Conservation (phyloP, 176 grass and related monocot genomes). For the Microstegium vimineum region DNA sequence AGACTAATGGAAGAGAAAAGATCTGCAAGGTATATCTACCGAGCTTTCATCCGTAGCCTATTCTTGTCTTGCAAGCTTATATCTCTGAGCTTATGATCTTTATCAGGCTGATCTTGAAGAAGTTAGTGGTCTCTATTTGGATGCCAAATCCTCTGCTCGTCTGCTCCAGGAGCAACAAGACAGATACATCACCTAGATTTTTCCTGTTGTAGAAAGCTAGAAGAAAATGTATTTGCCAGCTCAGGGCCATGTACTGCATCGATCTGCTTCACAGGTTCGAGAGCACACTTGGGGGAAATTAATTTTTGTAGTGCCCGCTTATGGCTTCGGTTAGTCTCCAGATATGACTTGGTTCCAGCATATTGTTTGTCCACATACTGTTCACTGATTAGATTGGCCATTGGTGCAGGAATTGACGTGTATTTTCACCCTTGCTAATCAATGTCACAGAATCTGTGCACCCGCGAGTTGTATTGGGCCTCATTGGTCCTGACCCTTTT, state of each 20-base stretch:
- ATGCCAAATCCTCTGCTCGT: constrained; percentile 78
- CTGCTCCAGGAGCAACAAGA: constrained; percentile 93
- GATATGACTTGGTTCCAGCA: constrained; percentile 4
- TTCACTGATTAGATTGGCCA: constrained; percentile 15
- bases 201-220: neutral
- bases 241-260: neutral
- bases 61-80: constrained; percentile 1
- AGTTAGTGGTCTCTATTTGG: constrained; percentile 64
- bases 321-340: neutral
- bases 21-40: constrained; percentile 69
- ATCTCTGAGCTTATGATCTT: constrained; percentile 10
- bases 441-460: too few species aligned
- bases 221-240: neutral
- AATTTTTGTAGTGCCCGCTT: neutral
- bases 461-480: neutral
- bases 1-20: constrained; percentile 85
- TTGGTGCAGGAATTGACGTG: constrained; percentile 1
- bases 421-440: neutral
- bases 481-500: neutral
- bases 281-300: neutral
- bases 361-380: constrained; percentile 28
- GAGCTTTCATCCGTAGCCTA: neutral
- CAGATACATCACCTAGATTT: constrained; percentile 69
- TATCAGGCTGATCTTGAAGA: constrained; percentile 76
- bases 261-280: neutral